A percentile compares a stretch with the other conserved stretches of the same genome.
These are phyloP conservation scores for Populus trichocarpa DNA, from an alignment of 441 rosid species.

Conservation along the genomic window DNA sequence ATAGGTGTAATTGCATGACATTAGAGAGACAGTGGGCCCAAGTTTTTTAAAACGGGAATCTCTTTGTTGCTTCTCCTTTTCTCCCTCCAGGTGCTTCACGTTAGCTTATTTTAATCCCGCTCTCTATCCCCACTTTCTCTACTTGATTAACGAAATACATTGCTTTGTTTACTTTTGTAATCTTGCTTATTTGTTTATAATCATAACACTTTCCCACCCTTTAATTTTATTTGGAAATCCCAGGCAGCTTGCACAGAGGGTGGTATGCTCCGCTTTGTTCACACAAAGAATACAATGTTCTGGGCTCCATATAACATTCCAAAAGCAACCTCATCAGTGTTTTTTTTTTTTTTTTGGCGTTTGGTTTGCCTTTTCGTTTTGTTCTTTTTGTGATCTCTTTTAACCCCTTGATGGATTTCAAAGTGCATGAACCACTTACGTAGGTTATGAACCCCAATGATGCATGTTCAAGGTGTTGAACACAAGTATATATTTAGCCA, in stretches of 20 bases:
- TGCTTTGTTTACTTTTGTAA: background rate
- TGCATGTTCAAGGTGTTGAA: background rate
- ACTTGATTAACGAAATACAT: background rate
- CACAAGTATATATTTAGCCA: background rate
- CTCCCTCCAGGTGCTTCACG: constrained; percentile 32
- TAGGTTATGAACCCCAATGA: background rate
- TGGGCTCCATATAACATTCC: no score
- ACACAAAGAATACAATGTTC: constrained; percentile 24
- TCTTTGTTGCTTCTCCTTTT: constrained; percentile 3
- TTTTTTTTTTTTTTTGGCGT: background rate
- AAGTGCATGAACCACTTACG: constrained; percentile 14
- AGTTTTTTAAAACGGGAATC: constrained; percentile 2
- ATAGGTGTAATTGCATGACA: background rate
- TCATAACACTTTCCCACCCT: background rate
- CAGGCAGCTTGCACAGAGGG: constrained; percentile 35
- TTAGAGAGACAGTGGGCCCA: background rate
- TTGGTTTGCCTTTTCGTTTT: constrained; percentile 26
- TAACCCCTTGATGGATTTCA: background rate
- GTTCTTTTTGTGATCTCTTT: background rate
- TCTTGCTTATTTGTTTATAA: background rate
- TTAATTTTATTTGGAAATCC: background rate
- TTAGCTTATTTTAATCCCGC: constrained; percentile 15
- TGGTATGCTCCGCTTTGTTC: constrained; percentile 48
- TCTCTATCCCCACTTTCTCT: constrained; percentile 14
- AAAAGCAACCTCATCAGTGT: background rate